Evolutionary conservation across 257 asterid genomes (phyloP).

Genomic region (Solanum chiquidenum): DNA sequence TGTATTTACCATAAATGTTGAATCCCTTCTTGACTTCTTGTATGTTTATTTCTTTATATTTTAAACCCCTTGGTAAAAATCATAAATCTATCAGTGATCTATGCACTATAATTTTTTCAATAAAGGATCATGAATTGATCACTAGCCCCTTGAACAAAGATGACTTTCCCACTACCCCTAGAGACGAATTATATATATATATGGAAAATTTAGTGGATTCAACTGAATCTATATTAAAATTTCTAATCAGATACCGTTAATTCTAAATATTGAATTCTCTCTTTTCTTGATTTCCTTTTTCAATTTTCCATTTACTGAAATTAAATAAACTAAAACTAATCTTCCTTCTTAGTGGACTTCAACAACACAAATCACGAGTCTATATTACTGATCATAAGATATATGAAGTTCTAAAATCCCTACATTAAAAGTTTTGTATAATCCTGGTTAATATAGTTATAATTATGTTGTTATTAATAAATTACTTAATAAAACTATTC

Average conservation of each 20-base stretch:
- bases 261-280: not conserved
- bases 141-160: not conserved
- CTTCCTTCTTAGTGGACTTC: not conserved
- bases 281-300: not conserved
- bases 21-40: not conserved
- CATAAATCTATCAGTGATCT: not conserved
- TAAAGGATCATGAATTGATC: not conserved
- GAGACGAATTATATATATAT: not conserved
- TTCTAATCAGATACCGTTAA: rapidly evolving
- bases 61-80: not conserved
- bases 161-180: not conserved
- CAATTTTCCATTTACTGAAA: not conserved
- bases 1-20: not conserved
- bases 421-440: not conserved
- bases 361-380: not conserved
- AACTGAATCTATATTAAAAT: not conserved
- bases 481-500: not conserved
- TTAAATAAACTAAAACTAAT: not conserved
- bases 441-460: not conserved
- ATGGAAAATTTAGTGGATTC: not conserved
- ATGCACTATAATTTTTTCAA: not conserved
- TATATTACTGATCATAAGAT: not conserved
- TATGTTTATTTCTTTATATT: not conserved
- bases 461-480: not conserved
- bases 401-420: not conserved